A percentile compares a stretch with the other conserved stretches of the same genome.
phyloP scores from a whole-genome alignment of 2,329 filamentous ascomycete species.

The Rhinocladiella mackenziei region DNA sequence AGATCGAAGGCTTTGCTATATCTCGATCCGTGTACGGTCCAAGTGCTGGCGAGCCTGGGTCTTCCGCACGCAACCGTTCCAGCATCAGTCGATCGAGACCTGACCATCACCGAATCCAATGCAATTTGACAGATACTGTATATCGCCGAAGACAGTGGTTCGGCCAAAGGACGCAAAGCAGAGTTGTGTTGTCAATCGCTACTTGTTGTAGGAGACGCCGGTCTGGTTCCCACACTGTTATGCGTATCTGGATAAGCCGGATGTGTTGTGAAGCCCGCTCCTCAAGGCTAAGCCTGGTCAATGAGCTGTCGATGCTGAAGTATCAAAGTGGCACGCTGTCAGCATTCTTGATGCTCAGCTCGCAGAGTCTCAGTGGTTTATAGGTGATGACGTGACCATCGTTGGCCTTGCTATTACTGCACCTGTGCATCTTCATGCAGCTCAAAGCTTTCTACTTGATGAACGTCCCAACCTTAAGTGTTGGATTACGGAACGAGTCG shows the following conservation, averaged over 20 bases:
- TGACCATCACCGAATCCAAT: constrained; percentile 42
- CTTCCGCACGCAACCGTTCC: constrained; percentile 38
- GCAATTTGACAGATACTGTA: constrained; percentile 44
- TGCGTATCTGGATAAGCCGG: constrained; percentile 41
- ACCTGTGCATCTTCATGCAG: constrained; percentile 39
- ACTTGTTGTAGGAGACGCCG: constrained; percentile 43
- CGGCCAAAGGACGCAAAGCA: constrained; percentile 39
- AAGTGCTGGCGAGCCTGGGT: constrained; percentile 41
- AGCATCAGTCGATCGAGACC: constrained; percentile 38
- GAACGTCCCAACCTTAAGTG: constrained; percentile 38
- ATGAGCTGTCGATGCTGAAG: constrained; percentile 35
- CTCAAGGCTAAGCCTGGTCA: constrained; percentile 37
- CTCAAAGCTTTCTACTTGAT: constrained; percentile 37
- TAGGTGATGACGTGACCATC: constrained; percentile 38
- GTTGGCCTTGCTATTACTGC: constrained; percentile 42
- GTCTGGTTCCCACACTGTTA: constrained; percentile 43
- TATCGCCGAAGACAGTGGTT: constrained; percentile 36
- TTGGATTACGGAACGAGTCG: constrained; percentile 39
- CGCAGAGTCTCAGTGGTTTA: constrained; percentile 38
- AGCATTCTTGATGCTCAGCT: constrained; percentile 39
- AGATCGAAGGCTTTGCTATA: constrained; percentile 29
- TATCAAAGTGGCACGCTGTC: constrained; percentile 38
- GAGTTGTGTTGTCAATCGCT: constrained; percentile 40
- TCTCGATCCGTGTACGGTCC: constrained; percentile 42
- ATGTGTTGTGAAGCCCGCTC: constrained; percentile 41